Evolutionary conservation across 768 basidiomycete genomes (phyloP).

Genomic region (Auricularia sp.): DNA sequence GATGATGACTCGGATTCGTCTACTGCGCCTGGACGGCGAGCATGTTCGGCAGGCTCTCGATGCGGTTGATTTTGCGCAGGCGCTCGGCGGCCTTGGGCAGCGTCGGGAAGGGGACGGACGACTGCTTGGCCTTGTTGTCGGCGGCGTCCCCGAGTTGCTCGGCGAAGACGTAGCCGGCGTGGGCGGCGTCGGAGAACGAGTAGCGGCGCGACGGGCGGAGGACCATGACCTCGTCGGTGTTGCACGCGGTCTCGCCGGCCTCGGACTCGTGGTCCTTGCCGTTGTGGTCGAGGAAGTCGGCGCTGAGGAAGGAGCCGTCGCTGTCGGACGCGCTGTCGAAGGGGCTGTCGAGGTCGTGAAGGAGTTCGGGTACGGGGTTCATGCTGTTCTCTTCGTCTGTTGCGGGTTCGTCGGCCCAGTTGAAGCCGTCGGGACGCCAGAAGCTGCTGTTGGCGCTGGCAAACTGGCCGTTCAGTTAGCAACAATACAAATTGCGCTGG

Average conservation of each 20-base stretch:
- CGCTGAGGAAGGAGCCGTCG: not conserved
- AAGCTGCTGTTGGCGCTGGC: not conserved
- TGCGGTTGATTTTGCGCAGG: too few relatives aligned
- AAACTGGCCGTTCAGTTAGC: not conserved
- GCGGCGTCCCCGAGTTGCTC: not conserved
- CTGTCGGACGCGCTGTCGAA: conserved; percentile 1
- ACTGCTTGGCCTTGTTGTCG: not conserved
- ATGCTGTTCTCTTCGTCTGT: not conserved
- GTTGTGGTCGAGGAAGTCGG: not conserved
- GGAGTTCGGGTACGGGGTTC: not conserved
- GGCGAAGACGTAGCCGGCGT: not conserved
- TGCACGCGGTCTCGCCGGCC: not conserved
- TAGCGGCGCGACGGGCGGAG: not conserved
- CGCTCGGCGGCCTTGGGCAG: not conserved
- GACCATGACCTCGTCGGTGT: not conserved
- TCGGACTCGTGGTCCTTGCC: not conserved
- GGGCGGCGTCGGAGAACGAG: not conserved
- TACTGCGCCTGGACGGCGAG: too few relatives aligned
- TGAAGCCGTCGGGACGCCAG: not conserved
- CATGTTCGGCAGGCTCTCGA: too few relatives aligned
- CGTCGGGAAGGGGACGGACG: not conserved
- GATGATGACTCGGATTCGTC: too few relatives aligned
- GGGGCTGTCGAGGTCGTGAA: not conserved
- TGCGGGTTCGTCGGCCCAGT: not conserved
- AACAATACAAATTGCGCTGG: too few relatives aligned